Base-by-base conservation (phyloP, 352 stramenopile genomes). In the Globisporangium paroecandrum region DNA sequence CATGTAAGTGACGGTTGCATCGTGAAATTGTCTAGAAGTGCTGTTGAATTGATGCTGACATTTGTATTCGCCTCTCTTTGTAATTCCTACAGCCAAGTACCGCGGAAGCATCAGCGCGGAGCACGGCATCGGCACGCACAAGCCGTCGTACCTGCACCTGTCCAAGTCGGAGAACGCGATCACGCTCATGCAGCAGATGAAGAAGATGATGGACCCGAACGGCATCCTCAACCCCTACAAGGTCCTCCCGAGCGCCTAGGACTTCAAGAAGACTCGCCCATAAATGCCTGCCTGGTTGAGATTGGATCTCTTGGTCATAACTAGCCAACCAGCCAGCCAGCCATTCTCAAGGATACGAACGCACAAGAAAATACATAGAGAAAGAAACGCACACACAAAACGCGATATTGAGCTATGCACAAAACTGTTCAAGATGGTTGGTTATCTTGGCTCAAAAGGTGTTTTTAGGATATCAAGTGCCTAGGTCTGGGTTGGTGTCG, bases 171-270 rank as follows among this genome's bases (percentile, higher is more conserved):
- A 69, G 24, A 80, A 74, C 58, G 84, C 87, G 34, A 89, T 99
- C 65, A 69, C 80, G 46, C 75, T 98, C 20, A 99, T 99, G 97
- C 71, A 77, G 62, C 70, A 87, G 53, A 87, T 99, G 67, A 99
- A 99, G 78, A 59, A 58, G 8, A 81, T 97, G 71, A 97, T 99
- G 81, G 97, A 99, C 75, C 97, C 96, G 2, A 85, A 96, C 68
- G 84, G 89, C 41, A 99, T 99, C 68, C 77, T 99, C 51, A 99
- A 99, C 77, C 97, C 97, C 46, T 95, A 97, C 75, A 99, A 99
- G 76, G 89, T 98, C 29, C 71, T 97, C 43, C 82, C 81, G 0
- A 69, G 61, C 20, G 60, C 34, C 29, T 53, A 64, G 41, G 12
- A 51, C 12, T 64, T 36, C 41, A 64, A 24, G 18, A 63, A 12